Percentiles rank a stretch among this genome's conserved stretches.
Conservation (phyloP, 176 grass and related monocot genomes). For the Triticum turgidum region DNA sequence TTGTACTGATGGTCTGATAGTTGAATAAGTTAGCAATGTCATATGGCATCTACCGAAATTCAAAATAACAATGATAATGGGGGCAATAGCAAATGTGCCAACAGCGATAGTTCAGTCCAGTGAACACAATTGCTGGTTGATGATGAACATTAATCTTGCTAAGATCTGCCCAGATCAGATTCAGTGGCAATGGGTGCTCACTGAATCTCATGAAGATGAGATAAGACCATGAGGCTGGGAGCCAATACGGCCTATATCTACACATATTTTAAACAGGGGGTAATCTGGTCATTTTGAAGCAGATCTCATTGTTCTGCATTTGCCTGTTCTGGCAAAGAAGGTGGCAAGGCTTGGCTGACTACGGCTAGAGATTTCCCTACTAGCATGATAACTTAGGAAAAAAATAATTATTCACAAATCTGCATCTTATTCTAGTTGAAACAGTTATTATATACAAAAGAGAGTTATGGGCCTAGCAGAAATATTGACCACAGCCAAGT, state of each 20-base stretch:
- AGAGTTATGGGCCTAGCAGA: neutral
- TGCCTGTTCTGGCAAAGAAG: neutral
- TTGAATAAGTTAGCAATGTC: neutral
- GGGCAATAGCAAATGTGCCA: neutral
- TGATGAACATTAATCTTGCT: neutral
- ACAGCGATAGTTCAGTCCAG: neutral
- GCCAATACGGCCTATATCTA: neutral
- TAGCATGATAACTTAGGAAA: neutral
- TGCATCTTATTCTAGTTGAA: neutral
- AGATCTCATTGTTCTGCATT: neutral
- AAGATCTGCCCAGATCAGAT: neutral
- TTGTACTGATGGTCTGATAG: neutral
- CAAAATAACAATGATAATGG: neutral
- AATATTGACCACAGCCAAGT: neutral
- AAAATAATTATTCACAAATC: neutral
- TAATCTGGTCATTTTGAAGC: neutral
- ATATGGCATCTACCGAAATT: neutral
- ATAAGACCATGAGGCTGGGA: neutral
- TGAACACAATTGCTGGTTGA: neutral
- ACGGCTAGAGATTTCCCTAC: neutral
- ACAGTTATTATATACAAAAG: neutral
- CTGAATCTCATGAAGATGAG: neutral
- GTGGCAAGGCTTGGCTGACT: neutral
- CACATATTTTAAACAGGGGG: neutral
- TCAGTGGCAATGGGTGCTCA: neutral